Percentiles rank a stretch among this genome's conserved stretches.
These are phyloP conservation scores for Clathrospora elynae DNA, from an alignment of 2,329 filamentous ascomycete genomes.

Conservation along the genomic window DNA sequence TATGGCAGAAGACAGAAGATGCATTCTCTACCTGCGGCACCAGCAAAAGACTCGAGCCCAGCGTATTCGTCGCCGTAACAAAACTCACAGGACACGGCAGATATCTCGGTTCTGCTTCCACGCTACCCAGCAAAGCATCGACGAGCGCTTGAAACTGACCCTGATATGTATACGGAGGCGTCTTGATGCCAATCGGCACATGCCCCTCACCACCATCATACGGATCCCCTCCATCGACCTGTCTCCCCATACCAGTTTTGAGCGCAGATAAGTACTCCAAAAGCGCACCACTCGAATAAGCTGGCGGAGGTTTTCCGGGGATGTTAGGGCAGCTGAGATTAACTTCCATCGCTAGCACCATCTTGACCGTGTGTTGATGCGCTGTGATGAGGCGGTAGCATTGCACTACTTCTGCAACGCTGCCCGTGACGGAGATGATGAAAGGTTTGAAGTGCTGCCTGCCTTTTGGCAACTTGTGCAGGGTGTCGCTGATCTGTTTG, in stretches of 20 bases:
- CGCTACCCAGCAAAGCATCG: conserved; percentile 53
- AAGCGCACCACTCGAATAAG: conserved; percentile 64
- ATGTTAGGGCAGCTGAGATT: conserved; percentile 84
- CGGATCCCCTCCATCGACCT: conserved; percentile 12
- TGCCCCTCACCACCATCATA: conserved; percentile 28
- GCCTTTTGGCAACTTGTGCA: conserved; percentile 6
- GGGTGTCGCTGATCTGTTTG: conserved; percentile 50
- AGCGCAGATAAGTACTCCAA: conserved; percentile 61
- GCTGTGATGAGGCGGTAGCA: conserved; percentile 61
- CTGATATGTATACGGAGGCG: conserved; percentile 74
- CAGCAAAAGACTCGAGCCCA: conserved; percentile 70
- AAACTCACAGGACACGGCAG: conserved; percentile 61
- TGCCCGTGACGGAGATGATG: conserved; percentile 73
- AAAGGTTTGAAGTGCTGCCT: conserved; percentile 58
- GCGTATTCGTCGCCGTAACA: conserved; percentile 75
- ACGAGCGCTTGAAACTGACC: conserved; percentile 67
- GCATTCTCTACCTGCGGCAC: conserved; percentile 22
- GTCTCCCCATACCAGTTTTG: conserved; percentile 35
- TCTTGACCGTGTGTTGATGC: conserved; percentile 38
- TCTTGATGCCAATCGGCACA: conserved; percentile 69
- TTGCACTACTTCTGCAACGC: conserved; percentile 59
- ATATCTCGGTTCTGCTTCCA: conserved; percentile 24
- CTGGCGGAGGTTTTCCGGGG: conserved; percentile 68
- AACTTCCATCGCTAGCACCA: conserved; percentile 71
- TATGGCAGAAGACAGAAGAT: conserved; percentile 31